These are phyloP conservation scores for Fusarium sp. DNA, from an alignment of 2,329 filamentous ascomycete species.

Conservation along the genomic window DNA sequence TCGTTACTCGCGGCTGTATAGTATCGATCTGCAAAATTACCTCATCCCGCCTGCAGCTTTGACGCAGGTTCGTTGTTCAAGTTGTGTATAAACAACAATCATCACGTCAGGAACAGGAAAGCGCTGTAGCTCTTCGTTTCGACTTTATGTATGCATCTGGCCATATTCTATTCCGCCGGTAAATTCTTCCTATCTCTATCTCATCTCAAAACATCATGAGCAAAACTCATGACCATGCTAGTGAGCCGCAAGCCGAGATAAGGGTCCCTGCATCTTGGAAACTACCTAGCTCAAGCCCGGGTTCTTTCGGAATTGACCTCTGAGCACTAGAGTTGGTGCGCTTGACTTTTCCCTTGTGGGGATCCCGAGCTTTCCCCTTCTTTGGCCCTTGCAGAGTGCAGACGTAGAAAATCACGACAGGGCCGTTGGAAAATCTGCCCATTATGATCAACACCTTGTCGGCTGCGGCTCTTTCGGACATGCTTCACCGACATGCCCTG, in stretches of 20 bases:
- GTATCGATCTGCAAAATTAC: constrained; percentile 29
- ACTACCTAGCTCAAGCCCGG: constrained; percentile 22
- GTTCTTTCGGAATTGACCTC: constrained; percentile 43
- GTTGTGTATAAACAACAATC: neutral
- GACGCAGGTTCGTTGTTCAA: constrained; percentile 20
- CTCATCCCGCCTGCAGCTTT: constrained; percentile 27
- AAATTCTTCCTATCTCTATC: constrained; percentile 21
- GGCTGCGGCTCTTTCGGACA: constrained; percentile 32
- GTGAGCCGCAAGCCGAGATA: constrained; percentile 32
- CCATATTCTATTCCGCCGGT: neutral
- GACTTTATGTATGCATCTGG: neutral
- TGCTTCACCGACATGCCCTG: constrained; percentile 25
- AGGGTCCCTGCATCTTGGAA: constrained; percentile 22
- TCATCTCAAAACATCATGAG: constrained; percentile 2
- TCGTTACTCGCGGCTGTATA: neutral
- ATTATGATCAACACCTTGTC: constrained; percentile 16
- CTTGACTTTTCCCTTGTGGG: constrained; percentile 29
- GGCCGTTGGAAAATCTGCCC: constrained; percentile 28
- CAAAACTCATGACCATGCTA: constrained; percentile 18
- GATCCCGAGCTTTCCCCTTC: constrained; percentile 43
- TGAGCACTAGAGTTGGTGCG: constrained; percentile 24
- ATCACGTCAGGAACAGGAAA: constrained; percentile 8
- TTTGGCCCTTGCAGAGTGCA: constrained; percentile 11
- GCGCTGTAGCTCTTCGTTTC: neutral
- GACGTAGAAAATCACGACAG: constrained; percentile 17